Evolutionary conservation across 2,329 filamentous ascomycete genomes (phyloP), one percentile per base, ranked within the genome.

Genomic region (Sporothrix curviconia): DNA sequence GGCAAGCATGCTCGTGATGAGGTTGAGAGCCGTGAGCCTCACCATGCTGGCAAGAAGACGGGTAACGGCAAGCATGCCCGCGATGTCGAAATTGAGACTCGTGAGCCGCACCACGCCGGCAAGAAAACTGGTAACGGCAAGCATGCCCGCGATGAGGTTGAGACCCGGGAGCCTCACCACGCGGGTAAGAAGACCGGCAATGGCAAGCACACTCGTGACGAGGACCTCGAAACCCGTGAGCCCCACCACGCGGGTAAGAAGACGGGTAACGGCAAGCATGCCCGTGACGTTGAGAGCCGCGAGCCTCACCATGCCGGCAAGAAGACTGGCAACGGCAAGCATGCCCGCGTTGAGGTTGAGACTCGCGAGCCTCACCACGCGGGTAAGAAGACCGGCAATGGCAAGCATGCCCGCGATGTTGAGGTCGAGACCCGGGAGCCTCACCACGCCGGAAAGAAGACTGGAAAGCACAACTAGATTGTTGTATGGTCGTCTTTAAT

Each of bases 361-460:
- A 15, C 60, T 4, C 59, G 59, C 0, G 61, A 63, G 54, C 59
- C 60, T 4, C 62, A 62, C 53, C 62, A 62, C 17, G 55, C 55
- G 22, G 66, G 64, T 52, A 62, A 56, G 55, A 56, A 56, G 55
- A 56, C 55, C 7, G 25, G 24, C 52, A 60, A n/a, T n/a, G n/a
- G 52, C 22, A 52, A 54, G 37, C 25, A 42, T 19, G 55, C 37
- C 30, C 47, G 55, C 7, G 55, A 40, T 9, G 58, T 59, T 24
- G 56, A 47, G 36, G n/a, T 39, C 7, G 59, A 61, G 39, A 28
- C 53, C 7, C 53, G 60, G 2, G 62, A 64, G 55, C 60, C 63
- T n/a, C 64, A 65, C 44, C 65, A 66, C 56, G 61, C 64, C 24
- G 65, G 64, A 57, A 62, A 62, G 62, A 61, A 63, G 46, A 42